Conservation (phyloP, 805 yeast genomes). For the Myxozyma kluyveri region DNA sequence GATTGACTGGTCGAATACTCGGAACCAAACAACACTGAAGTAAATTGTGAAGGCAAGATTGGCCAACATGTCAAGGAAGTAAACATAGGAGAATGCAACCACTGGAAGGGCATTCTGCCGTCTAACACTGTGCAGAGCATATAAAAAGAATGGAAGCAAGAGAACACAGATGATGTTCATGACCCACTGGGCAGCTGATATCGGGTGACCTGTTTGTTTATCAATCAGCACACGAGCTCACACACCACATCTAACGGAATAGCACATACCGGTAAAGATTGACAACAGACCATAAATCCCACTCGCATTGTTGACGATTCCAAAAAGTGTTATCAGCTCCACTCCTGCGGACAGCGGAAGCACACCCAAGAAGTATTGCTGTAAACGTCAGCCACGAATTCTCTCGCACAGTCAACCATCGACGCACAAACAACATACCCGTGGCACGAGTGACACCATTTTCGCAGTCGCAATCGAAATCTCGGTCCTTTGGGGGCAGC, state of each 20-base stretch:
- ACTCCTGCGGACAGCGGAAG: slow-evolving; percentile 85
- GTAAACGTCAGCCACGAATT: neutral
- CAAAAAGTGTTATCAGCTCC: slow-evolving; percentile 70
- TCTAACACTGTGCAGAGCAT: slow-evolving; percentile 53
- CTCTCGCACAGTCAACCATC: neutral
- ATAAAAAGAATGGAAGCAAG: slow-evolving; percentile 61
- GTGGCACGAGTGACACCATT: slow-evolving; percentile 14
- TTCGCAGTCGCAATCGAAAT: no score
- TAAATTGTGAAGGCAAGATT: slow-evolving; percentile 69
- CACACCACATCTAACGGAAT: neutral
- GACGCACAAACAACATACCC: slow-evolving; percentile 1
- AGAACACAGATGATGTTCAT: slow-evolving; percentile 65
- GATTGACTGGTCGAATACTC: slow-evolving; percentile 16
- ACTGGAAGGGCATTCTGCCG: slow-evolving; percentile 58
- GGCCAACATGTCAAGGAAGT: slow-evolving; percentile 62
- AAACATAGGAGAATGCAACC: slow-evolving; percentile 62
- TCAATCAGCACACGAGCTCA: neutral
- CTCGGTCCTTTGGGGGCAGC: no score
- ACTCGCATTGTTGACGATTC: slow-evolving; percentile 81
- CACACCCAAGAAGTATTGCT: slow-evolving; percentile 52
- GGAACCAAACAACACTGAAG: slow-evolving; percentile 75
- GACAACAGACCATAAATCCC: slow-evolving; percentile 87
- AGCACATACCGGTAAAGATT: slow-evolving; percentile 54
- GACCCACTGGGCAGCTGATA: slow-evolving; percentile 78
- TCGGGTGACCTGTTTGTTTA: slow-evolving; percentile 62